Evolutionary conservation across 2,329 filamentous ascomycete genomes (phyloP).

Genomic region (Samsoniella hepiali): DNA sequence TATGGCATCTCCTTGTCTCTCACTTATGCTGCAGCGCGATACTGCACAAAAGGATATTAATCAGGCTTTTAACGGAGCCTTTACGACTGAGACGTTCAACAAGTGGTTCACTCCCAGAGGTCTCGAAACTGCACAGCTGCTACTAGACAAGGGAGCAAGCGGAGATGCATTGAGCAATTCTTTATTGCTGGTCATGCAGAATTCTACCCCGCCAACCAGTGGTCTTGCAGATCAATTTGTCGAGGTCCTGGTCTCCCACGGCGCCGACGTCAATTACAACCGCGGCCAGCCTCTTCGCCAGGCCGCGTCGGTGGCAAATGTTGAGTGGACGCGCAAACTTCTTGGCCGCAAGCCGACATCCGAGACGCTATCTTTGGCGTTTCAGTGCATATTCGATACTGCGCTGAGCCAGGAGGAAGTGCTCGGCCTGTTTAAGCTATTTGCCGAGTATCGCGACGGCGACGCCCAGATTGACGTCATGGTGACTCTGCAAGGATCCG

Average conservation of each 20-base stretch:
- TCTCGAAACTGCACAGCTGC: constrained; percentile 43
- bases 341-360: constrained; percentile 49
- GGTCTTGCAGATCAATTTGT: constrained; percentile 46
- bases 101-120: constrained; percentile 48
- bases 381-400: constrained; percentile 55
- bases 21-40: constrained; percentile 40
- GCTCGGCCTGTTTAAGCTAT: constrained; percentile 49
- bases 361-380: constrained; percentile 49
- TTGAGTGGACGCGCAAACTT: constrained; percentile 47
- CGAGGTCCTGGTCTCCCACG: constrained; percentile 36
- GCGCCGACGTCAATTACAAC: constrained; percentile 48
- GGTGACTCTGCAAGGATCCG: constrained; percentile 39
- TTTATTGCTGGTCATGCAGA: constrained; percentile 45
- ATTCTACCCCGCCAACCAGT: constrained; percentile 37
- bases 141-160: constrained; percentile 48
- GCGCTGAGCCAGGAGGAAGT: constrained; percentile 48
- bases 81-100: constrained; percentile 38
- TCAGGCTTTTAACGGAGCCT: constrained; percentile 43
- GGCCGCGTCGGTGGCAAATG: constrained; percentile 51
- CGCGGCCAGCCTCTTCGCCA: constrained; percentile 52
- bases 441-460: constrained; percentile 48
- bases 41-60: constrained; percentile 43
- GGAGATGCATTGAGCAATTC: constrained; percentile 45
- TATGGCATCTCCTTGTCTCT: constrained; percentile 37
- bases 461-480: constrained; percentile 50